Base-by-base conservation (phyloP, 192 early-diverging fungal species). In the Backusella psychrophila region DNA sequence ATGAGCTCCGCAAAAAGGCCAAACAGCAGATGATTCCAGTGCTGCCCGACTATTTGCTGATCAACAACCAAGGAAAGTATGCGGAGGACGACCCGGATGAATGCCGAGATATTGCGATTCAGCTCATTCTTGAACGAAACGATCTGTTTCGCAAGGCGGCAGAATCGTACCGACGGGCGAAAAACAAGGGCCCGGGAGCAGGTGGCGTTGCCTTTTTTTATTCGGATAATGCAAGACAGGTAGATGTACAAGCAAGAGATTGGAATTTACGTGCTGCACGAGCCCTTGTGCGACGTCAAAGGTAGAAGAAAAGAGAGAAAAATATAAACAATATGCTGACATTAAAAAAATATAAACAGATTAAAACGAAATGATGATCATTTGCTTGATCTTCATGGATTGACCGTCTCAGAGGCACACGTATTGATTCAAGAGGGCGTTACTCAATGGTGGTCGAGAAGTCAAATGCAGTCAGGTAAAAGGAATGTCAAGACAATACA, bases 311-410 rank as follows among this genome's bases (percentile, higher is more conserved):
- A 19, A 35, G 29, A 52, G 21, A 35, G 21, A 15, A 19, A 33
- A 17, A 15, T 35, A n/a, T 15, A 71, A 35, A 49, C 53, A 41
- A 68, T 21, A 56, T 56, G 56, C 19, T 42, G 15, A 31, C 26
- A 69, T 35, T 29, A 11, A 11, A 73, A 56, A 44, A 17, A 44
- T 1, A 49, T 6, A 49, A 12, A 29, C 26, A 78, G 38, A 72
- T 46, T 63, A 63, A 35, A 34, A 17, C 19, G 63, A 15, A 86
- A 83, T 17, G 83, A 89, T 73, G 83, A 86, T 15, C 84, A 86
- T 76, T 74, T 92, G 35, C 78, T 94, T 3, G 92, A 94, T 79
- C 81, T 94, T 17, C 92, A 94, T 66, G 92, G 92, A 0, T 78
- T 92, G 31, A 90, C 86, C 0, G 84, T 91, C 3, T 74, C 78